Evolutionary conservation across 2,329 filamentous ascomycete genomes (phyloP).

Genomic region (Aureobasidium sp.): DNA sequence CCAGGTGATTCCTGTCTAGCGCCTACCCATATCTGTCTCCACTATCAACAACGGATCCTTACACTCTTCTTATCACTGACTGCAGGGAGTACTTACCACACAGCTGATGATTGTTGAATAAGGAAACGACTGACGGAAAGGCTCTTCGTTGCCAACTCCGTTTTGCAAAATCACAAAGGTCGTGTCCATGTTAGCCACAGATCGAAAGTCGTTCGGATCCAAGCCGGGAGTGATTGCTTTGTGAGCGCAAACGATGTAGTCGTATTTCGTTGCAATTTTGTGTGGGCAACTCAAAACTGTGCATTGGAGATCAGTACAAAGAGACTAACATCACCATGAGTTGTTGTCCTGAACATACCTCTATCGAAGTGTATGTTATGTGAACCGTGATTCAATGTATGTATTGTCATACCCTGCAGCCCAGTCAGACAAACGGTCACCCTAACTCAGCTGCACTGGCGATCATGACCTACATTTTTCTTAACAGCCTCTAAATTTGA

Average conservation of each 20-base stretch:
- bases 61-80: neutral
- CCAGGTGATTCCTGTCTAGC: constrained; percentile 43
- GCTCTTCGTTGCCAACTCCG: constrained; percentile 51
- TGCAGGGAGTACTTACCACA: constrained; percentile 25
- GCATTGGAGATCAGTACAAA: neutral
- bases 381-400: constrained; percentile 33
- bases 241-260: constrained; percentile 39
- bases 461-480: constrained; percentile 21
- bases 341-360: neutral
- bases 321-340: neutral
- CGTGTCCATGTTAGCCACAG: constrained; percentile 34
- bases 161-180: constrained; percentile 56
- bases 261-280: constrained; percentile 28
- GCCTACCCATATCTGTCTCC: constrained; percentile 39
- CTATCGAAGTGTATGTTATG: constrained; percentile 19
- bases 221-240: constrained; percentile 38
- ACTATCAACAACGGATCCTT: neutral
- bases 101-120: constrained; percentile 46
- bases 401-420: constrained; percentile 33
- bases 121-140: constrained; percentile 43
- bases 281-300: constrained; percentile 32
- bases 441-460: neutral
- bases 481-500: constrained; percentile 38
- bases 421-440: neutral
- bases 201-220: constrained; percentile 18